Evolutionary conservation across 148 eudicot genomes (phyloP).

Genomic region (Rhododendron kiyosumense): DNA sequence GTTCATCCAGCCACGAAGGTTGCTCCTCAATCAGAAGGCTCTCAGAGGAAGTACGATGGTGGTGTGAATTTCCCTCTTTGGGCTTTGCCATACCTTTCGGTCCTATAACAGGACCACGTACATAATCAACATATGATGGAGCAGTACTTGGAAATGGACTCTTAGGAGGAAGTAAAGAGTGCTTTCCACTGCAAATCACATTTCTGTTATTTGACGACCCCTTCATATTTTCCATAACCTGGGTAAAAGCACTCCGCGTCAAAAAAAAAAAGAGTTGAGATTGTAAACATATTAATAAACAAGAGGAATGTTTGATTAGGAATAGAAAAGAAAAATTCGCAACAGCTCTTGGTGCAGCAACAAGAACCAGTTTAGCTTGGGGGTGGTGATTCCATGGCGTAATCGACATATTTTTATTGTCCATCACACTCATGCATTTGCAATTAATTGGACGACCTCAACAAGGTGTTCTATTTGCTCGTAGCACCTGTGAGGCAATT

Average conservation of each 20-base stretch:
- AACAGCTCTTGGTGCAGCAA: background rate
- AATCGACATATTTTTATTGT: background rate
- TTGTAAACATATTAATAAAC: background rate
- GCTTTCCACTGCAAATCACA: conserved; percentile 57
- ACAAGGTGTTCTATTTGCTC: background rate
- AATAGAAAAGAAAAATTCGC: background rate
- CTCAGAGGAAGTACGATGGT: conserved; percentile 93
- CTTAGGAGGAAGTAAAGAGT: conserved; percentile 85
- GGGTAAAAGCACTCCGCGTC: conserved; percentile 6
- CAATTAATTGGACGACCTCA: background rate
- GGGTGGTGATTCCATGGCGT: background rate
- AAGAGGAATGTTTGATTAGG: background rate
- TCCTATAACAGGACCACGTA: conserved; percentile 37
- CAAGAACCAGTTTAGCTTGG: background rate
- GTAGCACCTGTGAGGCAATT: background rate
- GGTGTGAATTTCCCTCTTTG: conserved; percentile 60
- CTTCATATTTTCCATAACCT: conserved; percentile 66
- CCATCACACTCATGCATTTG: background rate
- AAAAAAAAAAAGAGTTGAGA: background rate
- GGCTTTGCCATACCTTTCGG: conserved; percentile 44
- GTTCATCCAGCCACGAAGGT: conserved; percentile 97
- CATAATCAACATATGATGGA: conserved; percentile 63
- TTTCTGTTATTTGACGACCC: conserved; percentile 59
- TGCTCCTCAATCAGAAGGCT: conserved; percentile 79
- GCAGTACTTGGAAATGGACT: conserved; percentile 74